phyloP scores from a whole-genome alignment of 176 grass and related monocot species.

The Tuctoria greenei region DNA sequence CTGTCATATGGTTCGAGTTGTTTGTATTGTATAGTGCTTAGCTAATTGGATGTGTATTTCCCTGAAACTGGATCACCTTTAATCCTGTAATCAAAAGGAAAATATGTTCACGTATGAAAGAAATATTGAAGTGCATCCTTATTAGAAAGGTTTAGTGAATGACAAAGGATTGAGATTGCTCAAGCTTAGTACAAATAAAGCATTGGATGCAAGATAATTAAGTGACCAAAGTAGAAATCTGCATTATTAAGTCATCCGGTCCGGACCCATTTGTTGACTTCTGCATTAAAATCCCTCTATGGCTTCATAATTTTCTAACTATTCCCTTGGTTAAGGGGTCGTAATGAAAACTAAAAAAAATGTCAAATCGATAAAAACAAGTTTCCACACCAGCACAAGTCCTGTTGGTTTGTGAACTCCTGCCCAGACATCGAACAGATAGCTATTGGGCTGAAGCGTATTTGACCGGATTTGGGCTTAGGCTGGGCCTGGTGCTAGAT shows the following conservation, averaged over 20 bases:
- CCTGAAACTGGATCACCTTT: neutral
- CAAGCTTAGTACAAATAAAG: neutral
- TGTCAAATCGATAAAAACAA: neutral
- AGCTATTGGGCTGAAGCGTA: neutral
- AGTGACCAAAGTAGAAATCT: neutral
- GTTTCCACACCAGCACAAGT: neutral
- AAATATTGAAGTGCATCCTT: neutral
- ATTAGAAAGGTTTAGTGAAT: neutral
- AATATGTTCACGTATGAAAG: neutral
- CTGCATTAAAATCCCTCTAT: neutral
- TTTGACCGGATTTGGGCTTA: neutral
- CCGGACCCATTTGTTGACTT: neutral
- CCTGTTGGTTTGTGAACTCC: neutral
- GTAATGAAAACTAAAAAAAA: neutral
- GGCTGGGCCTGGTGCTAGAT: neutral
- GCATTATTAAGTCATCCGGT: neutral
- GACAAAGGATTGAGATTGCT: neutral
- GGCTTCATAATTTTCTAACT: neutral
- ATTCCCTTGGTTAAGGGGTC: neutral
- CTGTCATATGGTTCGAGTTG: neutral
- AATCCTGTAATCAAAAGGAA: neutral
- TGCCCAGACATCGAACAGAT: neutral
- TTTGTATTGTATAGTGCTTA: neutral
- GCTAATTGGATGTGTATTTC: slow-evolving; percentile 1
- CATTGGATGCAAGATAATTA: neutral